A percentile compares a stretch with the other conserved stretches of the same genome.
Evolutionary conservation across 2,329 filamentous ascomycete genomes (phyloP).

Genomic region (Botrytis hyacinthi): DNA sequence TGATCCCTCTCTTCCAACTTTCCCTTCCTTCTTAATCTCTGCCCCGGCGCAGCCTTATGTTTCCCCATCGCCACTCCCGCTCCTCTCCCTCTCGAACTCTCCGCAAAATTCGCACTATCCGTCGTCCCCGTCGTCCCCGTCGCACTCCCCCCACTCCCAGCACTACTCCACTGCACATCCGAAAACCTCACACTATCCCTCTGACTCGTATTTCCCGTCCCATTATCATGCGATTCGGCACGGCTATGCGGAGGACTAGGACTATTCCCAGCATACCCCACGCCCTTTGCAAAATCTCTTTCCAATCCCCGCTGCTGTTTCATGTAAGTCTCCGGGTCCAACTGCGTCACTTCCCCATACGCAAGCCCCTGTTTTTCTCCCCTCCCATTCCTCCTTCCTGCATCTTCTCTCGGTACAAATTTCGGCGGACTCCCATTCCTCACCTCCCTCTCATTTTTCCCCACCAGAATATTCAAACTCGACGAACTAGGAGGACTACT

Average conservation of each 20-base stretch:
- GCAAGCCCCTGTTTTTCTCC: neutral
- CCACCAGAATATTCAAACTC: neutral
- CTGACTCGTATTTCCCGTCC: neutral
- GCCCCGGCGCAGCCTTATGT: conserved; percentile 10
- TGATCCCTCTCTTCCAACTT: conserved; percentile 6
- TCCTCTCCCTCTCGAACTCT: neutral
- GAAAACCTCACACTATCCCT: conserved; percentile 3
- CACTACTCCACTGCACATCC: conserved; percentile 15
- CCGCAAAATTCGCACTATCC: neutral
- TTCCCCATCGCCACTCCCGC: neutral
- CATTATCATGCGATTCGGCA: neutral
- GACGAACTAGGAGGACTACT: neutral
- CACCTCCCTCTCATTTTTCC: neutral
- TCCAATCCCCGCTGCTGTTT: conserved; percentile 2
- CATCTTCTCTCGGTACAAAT: neutral
- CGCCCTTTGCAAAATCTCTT: neutral
- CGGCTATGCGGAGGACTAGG: neutral
- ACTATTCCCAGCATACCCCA: neutral
- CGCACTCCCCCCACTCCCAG: neutral
- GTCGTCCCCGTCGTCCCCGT: neutral
- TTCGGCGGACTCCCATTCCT: neutral
- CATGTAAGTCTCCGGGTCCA: neutral
- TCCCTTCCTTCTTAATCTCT: neutral
- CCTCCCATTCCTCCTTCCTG: no score
- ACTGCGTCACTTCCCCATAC: neutral